Evolutionary conservation across 2,329 filamentous ascomycete genomes (phyloP).

Genomic region (Ploettnerulaceae sp.): DNA sequence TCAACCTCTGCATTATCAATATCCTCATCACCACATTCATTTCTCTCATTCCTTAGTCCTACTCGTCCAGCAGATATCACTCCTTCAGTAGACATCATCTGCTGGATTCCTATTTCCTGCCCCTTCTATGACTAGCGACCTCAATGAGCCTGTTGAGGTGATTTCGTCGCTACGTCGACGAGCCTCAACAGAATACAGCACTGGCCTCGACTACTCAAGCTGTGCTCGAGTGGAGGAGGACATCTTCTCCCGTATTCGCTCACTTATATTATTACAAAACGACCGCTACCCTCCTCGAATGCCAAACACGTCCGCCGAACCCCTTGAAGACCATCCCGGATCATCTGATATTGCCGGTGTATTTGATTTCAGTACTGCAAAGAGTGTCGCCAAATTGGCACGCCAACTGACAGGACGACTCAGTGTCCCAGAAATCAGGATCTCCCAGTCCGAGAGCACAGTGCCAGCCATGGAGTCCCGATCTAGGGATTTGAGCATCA

Average conservation of each 20-base stretch:
- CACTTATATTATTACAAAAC: conserved; percentile 28
- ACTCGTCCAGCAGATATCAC: conserved; percentile 3
- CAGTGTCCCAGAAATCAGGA: conserved; percentile 6
- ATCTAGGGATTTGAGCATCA: conserved; percentile 1
- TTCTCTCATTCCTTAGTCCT: conserved; percentile 2
- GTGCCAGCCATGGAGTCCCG: conserved; percentile 7
- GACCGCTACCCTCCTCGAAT: conserved; percentile 25
- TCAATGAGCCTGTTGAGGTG: conserved; percentile 15
- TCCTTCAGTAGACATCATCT: conserved; percentile 3
- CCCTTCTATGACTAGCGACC: conserved; percentile 20
- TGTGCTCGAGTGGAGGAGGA: conserved; percentile 28
- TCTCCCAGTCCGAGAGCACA: background rate
- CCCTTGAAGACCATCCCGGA: conserved; percentile 7
- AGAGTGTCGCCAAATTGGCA: conserved; percentile 21
- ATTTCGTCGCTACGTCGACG: conserved; percentile 16
- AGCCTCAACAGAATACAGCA: conserved; percentile 21
- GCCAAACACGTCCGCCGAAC: conserved; percentile 26
- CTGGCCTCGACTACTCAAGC: conserved; percentile 24
- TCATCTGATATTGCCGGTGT: conserved; percentile 2
- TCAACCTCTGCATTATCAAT: conserved; percentile 5
- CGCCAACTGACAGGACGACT: conserved; percentile 9
- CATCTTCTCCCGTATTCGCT: conserved; percentile 29
- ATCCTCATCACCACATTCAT: conserved; percentile 7
- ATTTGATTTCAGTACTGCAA: conserved; percentile 25
- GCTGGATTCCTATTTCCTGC: conserved; percentile 6